Base-by-base conservation (phyloP, 768 basidiomycete genomes). In the Hortiboletus campestris region DNA sequence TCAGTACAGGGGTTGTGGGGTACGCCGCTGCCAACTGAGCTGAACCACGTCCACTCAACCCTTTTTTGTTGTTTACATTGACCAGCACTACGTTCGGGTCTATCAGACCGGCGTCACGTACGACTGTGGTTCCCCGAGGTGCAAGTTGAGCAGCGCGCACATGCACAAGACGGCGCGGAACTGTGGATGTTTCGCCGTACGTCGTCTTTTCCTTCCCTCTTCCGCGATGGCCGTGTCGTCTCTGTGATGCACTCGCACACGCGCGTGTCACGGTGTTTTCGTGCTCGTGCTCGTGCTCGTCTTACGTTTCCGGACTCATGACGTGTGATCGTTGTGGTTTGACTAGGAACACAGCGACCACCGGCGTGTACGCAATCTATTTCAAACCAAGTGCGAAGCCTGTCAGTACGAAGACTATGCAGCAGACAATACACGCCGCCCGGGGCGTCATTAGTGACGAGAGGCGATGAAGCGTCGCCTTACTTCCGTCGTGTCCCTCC, bases 61-160 rank as follows among this genome's bases (percentile, higher is more conserved):
- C 29, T n/a, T 7, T 12, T 19, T 41, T 40, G 34, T 43, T 51
- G 36, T 46, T 39, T 20, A 4, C 17, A 29, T 39, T 14, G 34
- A 45, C 43, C 62, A 88, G 87, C 85, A 87, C 69, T 88, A 85
- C 67, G 76, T 86, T 46, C 75, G 76, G 36, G 63, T 76, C 28
- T 89, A 88, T 62, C 84, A 85, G 61, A 82, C 84, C 0, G 87
- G 88, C 34, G 72, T 76, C 53, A 79, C 71, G 51, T 69, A 67
- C 49, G 86, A 89, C 66, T 89, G 88, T 63, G 69, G 72, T 36
- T 72, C 69, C 32, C 70, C 73, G 6, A 67, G 64, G 20, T 89
- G 86, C 69, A 77, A 69, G 35, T 65, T 81, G 61, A 88, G 86
- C 68, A 58, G 66, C 12, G 76, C 76, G 16, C 88, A 89, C 68